These are phyloP conservation scores for Eucalyptus tenuipes DNA, from an alignment of 345 rosid genomes.

Conservation along the genomic window DNA sequence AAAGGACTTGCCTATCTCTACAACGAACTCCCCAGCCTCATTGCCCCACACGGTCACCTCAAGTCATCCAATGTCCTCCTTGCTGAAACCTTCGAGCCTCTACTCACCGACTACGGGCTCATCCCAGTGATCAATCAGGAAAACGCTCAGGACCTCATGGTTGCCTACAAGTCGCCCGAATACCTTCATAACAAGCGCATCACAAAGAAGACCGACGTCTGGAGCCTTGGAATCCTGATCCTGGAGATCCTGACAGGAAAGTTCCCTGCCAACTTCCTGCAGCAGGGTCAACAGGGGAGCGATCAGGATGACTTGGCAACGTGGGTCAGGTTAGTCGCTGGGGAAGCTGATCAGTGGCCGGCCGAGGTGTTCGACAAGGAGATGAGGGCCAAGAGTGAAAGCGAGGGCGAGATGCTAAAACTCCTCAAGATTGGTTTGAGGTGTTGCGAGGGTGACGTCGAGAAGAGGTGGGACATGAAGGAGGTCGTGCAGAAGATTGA, in stretches of 20 bases:
- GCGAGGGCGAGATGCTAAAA: conserved; percentile 36
- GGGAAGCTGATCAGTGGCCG: neutral
- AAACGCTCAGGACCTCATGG: conserved; percentile 66
- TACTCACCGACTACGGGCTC: conserved; percentile 62
- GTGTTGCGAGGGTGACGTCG: conserved; percentile 60
- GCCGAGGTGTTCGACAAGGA: conserved; percentile 44
- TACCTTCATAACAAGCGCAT: conserved; percentile 42
- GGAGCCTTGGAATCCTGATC: conserved; percentile 71
- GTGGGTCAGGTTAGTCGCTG: conserved; percentile 33
- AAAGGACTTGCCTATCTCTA: conserved; percentile 56
- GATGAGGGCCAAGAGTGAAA: conserved; percentile 14
- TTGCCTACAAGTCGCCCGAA: conserved; percentile 86
- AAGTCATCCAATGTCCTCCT: conserved; percentile 85
- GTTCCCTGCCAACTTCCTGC: conserved; percentile 40
- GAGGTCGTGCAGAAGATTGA: conserved; percentile 52
- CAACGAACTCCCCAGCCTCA: conserved; percentile 55
- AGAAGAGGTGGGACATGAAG: conserved; percentile 66
- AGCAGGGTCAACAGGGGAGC: conserved; percentile 18
- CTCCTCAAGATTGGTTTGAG: conserved; percentile 54
- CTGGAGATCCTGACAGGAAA: conserved; percentile 68
- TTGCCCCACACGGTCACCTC: conserved; percentile 82
- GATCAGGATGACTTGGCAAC: conserved; percentile 10
- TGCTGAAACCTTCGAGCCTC: conserved; percentile 33
- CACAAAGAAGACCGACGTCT: conserved; percentile 83
- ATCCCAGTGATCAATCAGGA: conserved; percentile 75